A percentile compares a stretch with the other conserved stretches of the same genome.
These are phyloP conservation scores for Salvia miltiorrhiza DNA, from an alignment of 257 asterid genomes.

Conservation along the genomic window DNA sequence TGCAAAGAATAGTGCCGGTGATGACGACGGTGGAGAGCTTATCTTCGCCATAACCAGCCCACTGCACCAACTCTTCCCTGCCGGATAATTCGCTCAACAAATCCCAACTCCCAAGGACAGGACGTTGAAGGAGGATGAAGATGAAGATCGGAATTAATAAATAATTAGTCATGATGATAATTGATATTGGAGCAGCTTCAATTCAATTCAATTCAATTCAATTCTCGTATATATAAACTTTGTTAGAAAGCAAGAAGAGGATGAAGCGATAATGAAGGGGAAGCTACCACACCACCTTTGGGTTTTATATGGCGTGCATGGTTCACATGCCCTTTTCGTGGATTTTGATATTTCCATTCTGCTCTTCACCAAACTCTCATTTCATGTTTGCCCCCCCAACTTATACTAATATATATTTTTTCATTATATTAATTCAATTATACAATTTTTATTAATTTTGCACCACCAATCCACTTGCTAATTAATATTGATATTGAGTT, in stretches of 20 bases:
- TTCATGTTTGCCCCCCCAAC: slow-evolving; percentile 23
- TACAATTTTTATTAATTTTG: too few species aligned
- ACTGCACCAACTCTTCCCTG: slow-evolving; percentile 48
- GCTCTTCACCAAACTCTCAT: slow-evolving; percentile 28
- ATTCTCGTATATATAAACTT: too few species aligned
- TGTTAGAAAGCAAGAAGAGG: slow-evolving; percentile 43
- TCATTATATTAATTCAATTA: too few species aligned
- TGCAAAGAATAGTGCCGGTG: slow-evolving; percentile 45
- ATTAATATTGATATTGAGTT: too few species aligned
- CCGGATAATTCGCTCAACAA: slow-evolving; percentile 30
- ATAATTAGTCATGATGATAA: slow-evolving; percentile 26
- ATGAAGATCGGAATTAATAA: neutral
- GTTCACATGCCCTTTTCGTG: slow-evolving; percentile 54
- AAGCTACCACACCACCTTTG: slow-evolving; percentile 47
- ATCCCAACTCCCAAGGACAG: neutral
- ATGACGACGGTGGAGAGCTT: slow-evolving; percentile 58
- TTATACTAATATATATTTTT: neutral
- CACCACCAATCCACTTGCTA: too few species aligned
- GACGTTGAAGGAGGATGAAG: slow-evolving; percentile 8
- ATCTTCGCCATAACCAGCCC: slow-evolving; percentile 90
- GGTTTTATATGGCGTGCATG: slow-evolving; percentile 37
- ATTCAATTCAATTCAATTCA: too few species aligned
- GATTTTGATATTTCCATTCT: slow-evolving; percentile 18
- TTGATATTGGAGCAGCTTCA: slow-evolving; percentile 1
- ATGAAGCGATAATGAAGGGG: slow-evolving; percentile 46